Base-by-base conservation (phyloP, 768 basidiomycete species). In the Lactarius evosmus region DNA sequence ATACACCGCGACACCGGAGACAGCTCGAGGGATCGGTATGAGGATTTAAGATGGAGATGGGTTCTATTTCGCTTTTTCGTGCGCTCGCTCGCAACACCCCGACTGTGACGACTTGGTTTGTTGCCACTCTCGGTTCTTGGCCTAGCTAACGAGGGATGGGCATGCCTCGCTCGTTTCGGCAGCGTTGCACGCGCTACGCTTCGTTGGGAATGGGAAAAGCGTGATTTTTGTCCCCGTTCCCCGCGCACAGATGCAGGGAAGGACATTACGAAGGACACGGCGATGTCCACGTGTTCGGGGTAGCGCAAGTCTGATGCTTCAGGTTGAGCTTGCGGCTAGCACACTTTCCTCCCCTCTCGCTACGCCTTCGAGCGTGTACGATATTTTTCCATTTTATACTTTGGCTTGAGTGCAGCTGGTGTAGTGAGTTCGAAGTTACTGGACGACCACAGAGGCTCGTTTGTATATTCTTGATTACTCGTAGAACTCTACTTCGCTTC, bases 1-100 rank as follows among this genome's bases (percentile, higher is more conserved):
- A 60, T 40, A 30, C 50, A 3, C 58, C 58, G 1, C 33, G 25
- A 36, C 58, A 59, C 5, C 32, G 58, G 25, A 58, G 56, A 44
- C 32, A 29, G 22, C 11, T 16, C 14, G 6, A 46, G 22, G 46
- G 11, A 25, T 49, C 46, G 22, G 46, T 27, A 14, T 49, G 46
- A 49, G 22, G 46, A n/a, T n/a, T n/a, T n/a, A n/a, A n/a, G n/a
- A n/a, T n/a, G n/a, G n/a, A 22, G 4, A 4, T 9, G 22, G 44
- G n/a, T 22, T 11, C 16, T 41, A 19, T 19, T 44, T 22, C 22
- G 9, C 44, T 22, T 46, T 22, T 46, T 22, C n/a, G 16, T 40
- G 17, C 38, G 17, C 40, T 19, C 38, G 17, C 40, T 19, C 36
- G 36, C 14, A 11, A 36, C 36, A 11, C 36, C 12, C 36, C 12